Evolutionary conservation across 441 rosid genomes (phyloP).

Genomic region (Pelargonium australe): DNA sequence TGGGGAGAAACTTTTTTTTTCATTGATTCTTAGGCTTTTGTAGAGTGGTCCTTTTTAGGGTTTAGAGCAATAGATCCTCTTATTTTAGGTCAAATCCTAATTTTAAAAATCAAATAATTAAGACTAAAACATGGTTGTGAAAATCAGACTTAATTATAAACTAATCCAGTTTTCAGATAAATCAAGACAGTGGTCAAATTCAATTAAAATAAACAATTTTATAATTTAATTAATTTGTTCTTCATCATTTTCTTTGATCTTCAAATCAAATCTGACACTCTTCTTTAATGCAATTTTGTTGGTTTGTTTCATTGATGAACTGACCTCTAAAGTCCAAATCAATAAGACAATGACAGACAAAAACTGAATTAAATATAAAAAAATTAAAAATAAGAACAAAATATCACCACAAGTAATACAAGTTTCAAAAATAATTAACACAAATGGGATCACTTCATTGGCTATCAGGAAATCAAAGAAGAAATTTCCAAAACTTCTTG

Average conservation of each 20-base stretch:
- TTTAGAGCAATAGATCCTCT: too few species aligned
- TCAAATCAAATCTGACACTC: neutral
- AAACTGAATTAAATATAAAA: neutral
- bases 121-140: too few species aligned
- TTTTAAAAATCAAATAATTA: too few species aligned
- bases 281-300: neutral
- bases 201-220: too few species aligned
- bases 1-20: too few species aligned
- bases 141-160: too few species aligned
- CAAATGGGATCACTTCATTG: neutral
- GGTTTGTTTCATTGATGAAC: neutral
- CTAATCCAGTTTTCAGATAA: too few species aligned
- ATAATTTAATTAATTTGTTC: too few species aligned
- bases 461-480: neutral
- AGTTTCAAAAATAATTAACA: neutral
- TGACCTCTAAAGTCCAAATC: neutral
- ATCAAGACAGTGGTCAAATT: too few species aligned
- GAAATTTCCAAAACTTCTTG: conserved; percentile 1
- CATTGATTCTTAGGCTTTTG: too few species aligned
- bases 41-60: too few species aligned
- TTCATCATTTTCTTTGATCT: neutral
- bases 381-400: neutral
- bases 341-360: neutral
- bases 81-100: too few species aligned
- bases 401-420: neutral